Evolutionary conservation across 78 protist genomes (phyloP).

Genomic region (Isochrysis galbana): DNA sequence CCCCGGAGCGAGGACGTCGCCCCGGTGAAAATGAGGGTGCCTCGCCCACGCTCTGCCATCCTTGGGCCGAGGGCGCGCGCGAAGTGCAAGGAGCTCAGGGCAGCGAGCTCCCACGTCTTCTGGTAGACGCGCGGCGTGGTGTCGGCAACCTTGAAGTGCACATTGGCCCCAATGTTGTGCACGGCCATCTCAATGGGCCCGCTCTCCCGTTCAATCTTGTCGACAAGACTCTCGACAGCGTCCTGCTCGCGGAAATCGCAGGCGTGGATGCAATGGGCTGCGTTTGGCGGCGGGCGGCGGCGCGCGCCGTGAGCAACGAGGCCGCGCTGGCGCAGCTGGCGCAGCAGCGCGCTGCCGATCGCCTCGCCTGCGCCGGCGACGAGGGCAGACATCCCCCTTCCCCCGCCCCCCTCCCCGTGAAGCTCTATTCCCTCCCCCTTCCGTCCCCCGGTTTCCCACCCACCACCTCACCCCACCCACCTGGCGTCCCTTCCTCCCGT

Average conservation of each 20-base stretch:
- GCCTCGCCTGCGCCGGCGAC: background rate
- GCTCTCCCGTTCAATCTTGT: background rate
- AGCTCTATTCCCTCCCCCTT: too few species aligned
- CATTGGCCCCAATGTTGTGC: conserved; percentile 20
- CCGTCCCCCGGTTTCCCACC: too few species aligned
- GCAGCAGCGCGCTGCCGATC: background rate
- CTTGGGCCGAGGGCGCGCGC: background rate
- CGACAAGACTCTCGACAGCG: background rate
- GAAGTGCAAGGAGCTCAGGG: background rate
- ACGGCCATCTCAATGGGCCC: background rate
- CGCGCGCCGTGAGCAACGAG: background rate
- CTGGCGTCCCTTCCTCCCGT: too few species aligned
- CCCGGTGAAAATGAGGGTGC: background rate
- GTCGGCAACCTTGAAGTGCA: background rate
- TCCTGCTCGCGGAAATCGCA: background rate
- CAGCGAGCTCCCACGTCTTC: conserved; percentile 20
- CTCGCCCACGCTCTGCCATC: background rate
- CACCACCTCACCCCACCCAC: too few species aligned
- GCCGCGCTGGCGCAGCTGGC: background rate
- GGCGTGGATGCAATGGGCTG: background rate
- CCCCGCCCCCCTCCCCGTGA: too few species aligned
- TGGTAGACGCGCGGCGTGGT: background rate
- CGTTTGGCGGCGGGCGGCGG: background rate
- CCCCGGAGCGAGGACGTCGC: background rate
- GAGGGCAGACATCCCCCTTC: background rate